Conservation (phyloP, 164 flowering plant genomes). For the Vitis labrusca region DNA sequence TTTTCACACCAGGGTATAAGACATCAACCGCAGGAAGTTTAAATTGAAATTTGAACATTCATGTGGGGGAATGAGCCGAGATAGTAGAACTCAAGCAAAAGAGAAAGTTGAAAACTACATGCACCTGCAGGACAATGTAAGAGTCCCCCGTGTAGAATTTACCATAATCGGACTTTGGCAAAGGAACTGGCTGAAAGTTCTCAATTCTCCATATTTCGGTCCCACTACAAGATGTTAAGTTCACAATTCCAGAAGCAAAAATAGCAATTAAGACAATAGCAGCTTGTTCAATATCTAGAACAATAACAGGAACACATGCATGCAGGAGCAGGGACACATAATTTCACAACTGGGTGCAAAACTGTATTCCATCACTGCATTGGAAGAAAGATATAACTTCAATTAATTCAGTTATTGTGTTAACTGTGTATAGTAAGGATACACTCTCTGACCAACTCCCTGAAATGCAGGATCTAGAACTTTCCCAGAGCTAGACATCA, state of each 20-base stretch:
- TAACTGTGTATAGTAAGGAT: constrained; percentile 48
- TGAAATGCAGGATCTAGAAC: constrained; percentile 89
- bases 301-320: neutral
- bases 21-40: neutral
- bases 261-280: neutral
- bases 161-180: constrained; percentile 88
- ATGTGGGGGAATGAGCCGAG: neutral
- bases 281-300: neutral
- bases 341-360: neutral
- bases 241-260: neutral
- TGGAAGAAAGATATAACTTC: neutral
- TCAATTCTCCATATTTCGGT: constrained; percentile 96
- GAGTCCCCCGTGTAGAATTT: constrained; percentile 89
- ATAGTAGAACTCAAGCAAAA: neutral
- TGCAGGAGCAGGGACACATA: too few species aligned
- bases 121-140: constrained; percentile 88
- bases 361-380: neutral
- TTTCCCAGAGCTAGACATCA: constrained; percentile 75
- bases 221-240: constrained; percentile 75
- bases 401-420: neutral
- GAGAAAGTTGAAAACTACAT: neutral
- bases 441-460: constrained; percentile 84
- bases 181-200: constrained; percentile 82
- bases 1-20: neutral
- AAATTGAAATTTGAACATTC: neutral